Evolutionary conservation across 352 stramenopile genomes (phyloP), one percentile per base, ranked within the genome.

Genomic region (Phytophthora idaei): DNA sequence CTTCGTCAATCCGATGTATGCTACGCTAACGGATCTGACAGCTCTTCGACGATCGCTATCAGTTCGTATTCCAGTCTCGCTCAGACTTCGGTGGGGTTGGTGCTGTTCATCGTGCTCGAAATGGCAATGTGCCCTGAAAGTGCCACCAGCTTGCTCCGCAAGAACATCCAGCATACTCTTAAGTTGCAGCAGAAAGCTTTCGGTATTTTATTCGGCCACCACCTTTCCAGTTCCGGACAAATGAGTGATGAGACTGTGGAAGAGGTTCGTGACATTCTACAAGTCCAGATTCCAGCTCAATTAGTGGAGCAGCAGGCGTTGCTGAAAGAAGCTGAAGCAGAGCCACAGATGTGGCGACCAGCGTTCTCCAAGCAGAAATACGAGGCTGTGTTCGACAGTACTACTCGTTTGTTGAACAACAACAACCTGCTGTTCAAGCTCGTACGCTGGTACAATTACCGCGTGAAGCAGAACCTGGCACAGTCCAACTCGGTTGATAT

Each of bases 391-490:
- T 61, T 94, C 5, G 74, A 92, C 9, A 78, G 69, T 39, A 90
- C 77, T 27, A 71, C 85, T 29, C 83, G 83, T 0, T 59, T 93
- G n/a, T 68, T 93, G 31, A 93, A 89, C 76, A 91, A 88, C 77
- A 92, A 90, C 67, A 88, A 90, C 28, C 45, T 93, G 41, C 62
- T 93, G 4, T 93, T 80, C 60, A 93, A 93, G 61, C 64, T 93
- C 9, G 75, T 92, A 12, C 66, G 71, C 15, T 93, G 85, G 85
- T 91, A 87, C 51, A 77, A 80, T 48, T 89, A 83, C 53, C 81
- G 83, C 14, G 73, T 90, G 7, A 71, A 73, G 71, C 64, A 77
- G 51, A 69, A 88, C 42, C 45, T 75, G 14, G 69, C 74, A 7
- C 64, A 74, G 7, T 61, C 73, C 5, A 71, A 83, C 39, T 52